Evolutionary conservation across 768 basidiomycete species (phyloP), one percentile per base, ranked within the genome.

Genomic region (Lactarius sp.): DNA sequence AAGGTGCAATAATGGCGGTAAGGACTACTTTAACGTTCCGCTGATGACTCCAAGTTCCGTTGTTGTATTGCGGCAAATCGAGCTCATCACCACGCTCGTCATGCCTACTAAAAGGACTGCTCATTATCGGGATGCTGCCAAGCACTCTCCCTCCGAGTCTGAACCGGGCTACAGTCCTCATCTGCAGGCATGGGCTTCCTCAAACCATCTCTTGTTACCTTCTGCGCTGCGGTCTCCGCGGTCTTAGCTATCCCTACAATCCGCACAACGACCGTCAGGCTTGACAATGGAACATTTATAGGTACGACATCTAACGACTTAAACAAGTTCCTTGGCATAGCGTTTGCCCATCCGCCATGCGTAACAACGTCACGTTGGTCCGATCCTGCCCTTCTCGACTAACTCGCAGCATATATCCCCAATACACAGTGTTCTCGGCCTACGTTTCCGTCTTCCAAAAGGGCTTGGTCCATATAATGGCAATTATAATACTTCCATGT

Each of bases 281-380:
- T 77, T 6, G 69, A 73, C 34, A 61, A 57, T 7, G 75, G 72
- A 1, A 69, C 69, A 2, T 72, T 76, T 51, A 69, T 66, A 31
- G 77, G 77, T 1, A 9, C 68, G 0, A 27, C 68, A 6, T 64
- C 65, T 1, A 72, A 71, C 10, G 64, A 62, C 31, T 68, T 73
- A 0, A 66, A 66, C 12, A 59, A 69, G 33, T 80, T 76, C 59
- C 70, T 79, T 0, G 79, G 78, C 2, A 76, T 80, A 10, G 79
- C 76, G 0, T 80, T 74, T 46, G 76, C 77, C 5, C 67, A 73
- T 33, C 74, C 77, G 39, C 76, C 75, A 77, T 79, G 68, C 14
- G 75, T 56, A 20, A 8, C 46, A 0, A 3, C n/a, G 0, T 18
- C 31, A 10, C 37, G 57, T 49, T 20, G 39, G 44, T 10, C n/a